Conservation (phyloP, 768 basidiomycete genomes). For the Cystofilobasidium capitatum region DNA sequence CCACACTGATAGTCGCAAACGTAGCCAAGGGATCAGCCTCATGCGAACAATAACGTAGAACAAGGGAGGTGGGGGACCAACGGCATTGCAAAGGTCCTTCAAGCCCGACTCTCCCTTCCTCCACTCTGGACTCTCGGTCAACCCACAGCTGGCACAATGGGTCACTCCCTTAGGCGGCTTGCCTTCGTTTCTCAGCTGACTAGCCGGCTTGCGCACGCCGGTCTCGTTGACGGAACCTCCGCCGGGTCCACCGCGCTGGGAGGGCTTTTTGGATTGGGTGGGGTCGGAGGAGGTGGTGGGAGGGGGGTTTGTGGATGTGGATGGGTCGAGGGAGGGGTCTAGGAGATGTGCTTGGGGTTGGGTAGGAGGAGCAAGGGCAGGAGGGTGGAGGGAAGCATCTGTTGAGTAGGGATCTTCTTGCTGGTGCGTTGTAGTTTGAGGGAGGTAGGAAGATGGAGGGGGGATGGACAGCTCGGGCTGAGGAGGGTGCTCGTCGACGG, state of each 20-base stretch:
- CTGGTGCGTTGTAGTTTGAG: no score
- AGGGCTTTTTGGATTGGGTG: no score
- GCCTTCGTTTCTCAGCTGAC: constrained; percentile 42
- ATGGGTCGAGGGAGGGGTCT: no score
- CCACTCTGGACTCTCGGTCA: constrained; percentile 78
- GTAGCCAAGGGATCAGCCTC: neutral
- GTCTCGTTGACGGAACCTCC: constrained; percentile 15
- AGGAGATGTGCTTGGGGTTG: no score
- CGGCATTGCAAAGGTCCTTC: constrained; percentile 90
- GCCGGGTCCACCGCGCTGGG: constrained; percentile 14
- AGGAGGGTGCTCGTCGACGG: no score
- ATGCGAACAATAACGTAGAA: constrained; percentile 40
- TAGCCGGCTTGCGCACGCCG: constrained; percentile 22
- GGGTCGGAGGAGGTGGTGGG: no score
- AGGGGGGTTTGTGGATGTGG: no score
- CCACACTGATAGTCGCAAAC: constrained; percentile 47
- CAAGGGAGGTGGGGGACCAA: constrained; percentile 39
- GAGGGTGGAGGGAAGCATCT: no score
- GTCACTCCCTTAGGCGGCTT: constrained; percentile 64
- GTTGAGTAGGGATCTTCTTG: no score
- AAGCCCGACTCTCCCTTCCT: constrained; percentile 81
- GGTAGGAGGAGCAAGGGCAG: no score
- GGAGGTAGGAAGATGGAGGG: no score
- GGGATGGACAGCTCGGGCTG: no score
- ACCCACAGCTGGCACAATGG: constrained; percentile 70